These are phyloP conservation scores for Funneliformis caledonium DNA, from an alignment of 371 early-diverging fungal genomes.

Conservation along the genomic window DNA sequence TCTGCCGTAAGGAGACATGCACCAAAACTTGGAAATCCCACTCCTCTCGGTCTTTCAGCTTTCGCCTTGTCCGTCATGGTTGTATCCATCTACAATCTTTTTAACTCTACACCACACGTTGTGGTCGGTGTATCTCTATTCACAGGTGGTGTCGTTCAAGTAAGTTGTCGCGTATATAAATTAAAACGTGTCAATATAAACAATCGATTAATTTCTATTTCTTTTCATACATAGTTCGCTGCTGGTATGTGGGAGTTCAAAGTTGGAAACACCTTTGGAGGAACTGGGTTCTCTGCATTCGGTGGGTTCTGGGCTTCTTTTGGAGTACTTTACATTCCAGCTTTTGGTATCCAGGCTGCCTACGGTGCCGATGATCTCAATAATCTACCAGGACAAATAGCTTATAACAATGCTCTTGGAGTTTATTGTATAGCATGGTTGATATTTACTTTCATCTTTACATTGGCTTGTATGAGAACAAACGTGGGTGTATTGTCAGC, in stretches of 20 bases:
- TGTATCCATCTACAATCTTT: constrained; percentile 55
- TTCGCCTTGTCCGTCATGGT: constrained; percentile 74
- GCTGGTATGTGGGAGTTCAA: constrained; percentile 88
- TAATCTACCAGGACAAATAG: too few species aligned
- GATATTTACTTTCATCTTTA: constrained; percentile 38
- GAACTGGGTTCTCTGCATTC: constrained; percentile 78
- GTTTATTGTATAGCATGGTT: constrained; percentile 14
- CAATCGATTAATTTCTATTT: neutral
- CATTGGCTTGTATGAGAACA: constrained; percentile 36
- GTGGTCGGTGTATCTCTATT: constrained; percentile 31
- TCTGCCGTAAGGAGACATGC: neutral
- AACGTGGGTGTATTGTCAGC: constrained; percentile 28
- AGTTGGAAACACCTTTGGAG: constrained; percentile 80
- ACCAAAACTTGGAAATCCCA: constrained; percentile 62
- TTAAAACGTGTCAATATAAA: neutral
- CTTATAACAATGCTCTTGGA: constrained; percentile 5
- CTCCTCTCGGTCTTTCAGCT: constrained; percentile 68
- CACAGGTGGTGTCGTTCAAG: constrained; percentile 38
- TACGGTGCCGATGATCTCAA: too few species aligned
- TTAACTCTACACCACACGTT: constrained; percentile 48
- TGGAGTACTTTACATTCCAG: constrained; percentile 58
- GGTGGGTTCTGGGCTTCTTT: constrained; percentile 80
- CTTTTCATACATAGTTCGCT: constrained; percentile 51
- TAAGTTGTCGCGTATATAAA: neutral
- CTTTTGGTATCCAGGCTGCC: constrained; percentile 41